Conservation (phyloP, 148 eudicot genomes). For the Chenopodium quinoa region DNA sequence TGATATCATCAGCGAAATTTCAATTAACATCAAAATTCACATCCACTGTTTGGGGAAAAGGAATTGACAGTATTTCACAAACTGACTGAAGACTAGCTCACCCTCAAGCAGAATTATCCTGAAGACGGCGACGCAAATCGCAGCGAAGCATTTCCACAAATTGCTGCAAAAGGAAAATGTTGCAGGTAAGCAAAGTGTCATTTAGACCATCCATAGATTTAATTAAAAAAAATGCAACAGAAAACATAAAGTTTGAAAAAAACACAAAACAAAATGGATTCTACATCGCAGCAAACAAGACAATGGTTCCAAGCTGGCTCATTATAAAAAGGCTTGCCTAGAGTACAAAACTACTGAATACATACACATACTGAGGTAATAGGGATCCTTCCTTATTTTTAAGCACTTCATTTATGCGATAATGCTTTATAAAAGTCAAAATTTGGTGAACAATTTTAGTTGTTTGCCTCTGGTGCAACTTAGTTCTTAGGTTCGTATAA, state of each 20-base stretch:
- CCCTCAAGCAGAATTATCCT: conserved; percentile 15
- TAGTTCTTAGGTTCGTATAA: too few species aligned
- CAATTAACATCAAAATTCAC: neutral
- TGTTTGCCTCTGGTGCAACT: too few species aligned
- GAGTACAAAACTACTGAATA: too few species aligned
- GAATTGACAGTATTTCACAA: neutral
- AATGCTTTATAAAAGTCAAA: too few species aligned
- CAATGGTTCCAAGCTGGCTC: neutral
- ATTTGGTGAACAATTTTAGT: too few species aligned
- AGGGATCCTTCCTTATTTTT: too few species aligned
- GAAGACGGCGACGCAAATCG: conserved; percentile 25
- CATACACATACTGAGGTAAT: too few species aligned
- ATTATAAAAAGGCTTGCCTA: neutral
- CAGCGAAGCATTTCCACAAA: conserved; percentile 25
- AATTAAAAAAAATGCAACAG: neutral
- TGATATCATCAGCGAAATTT: neutral
- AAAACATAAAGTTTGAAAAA: neutral
- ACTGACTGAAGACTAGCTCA: neutral
- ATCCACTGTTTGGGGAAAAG: neutral
- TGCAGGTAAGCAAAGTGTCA: neutral
- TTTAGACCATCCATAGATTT: neutral
- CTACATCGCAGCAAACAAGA: neutral
- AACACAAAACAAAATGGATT: neutral
- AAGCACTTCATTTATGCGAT: too few species aligned
- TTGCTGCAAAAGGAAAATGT: conserved; percentile 10